Conservation (phyloP, 768 basidiomycete genomes). For the Rickenella mellea region DNA sequence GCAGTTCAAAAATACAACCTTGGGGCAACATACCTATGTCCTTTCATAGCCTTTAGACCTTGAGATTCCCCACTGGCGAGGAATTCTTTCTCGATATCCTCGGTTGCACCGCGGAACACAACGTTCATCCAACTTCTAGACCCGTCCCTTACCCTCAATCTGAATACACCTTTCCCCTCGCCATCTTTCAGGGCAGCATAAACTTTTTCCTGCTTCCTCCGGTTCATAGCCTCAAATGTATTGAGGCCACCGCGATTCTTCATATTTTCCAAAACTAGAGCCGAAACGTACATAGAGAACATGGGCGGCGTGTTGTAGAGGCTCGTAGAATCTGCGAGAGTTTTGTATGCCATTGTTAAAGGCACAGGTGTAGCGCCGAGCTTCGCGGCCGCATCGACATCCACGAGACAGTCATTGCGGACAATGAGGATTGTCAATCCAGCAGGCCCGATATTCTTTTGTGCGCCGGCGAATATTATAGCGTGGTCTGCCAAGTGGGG, state of each 20-base stretch:
- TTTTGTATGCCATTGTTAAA: constrained; percentile 73
- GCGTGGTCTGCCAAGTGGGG: constrained; percentile 83
- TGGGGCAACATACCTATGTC: constrained; percentile 64
- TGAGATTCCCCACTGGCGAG: constrained; percentile 67
- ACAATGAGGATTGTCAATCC: constrained; percentile 92
- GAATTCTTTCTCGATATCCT: constrained; percentile 52
- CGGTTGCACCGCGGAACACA: constrained; percentile 72
- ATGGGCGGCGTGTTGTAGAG: constrained; percentile 93
- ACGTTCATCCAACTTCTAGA: constrained; percentile 95
- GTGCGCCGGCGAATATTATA: constrained; percentile 91
- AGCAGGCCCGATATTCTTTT: constrained; percentile 96
- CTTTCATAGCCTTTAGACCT: constrained; percentile 83
- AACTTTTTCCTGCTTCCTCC: constrained; percentile 65
- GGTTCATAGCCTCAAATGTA: constrained; percentile 58
- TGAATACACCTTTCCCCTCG: constrained; percentile 59
- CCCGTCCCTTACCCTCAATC: constrained; percentile 59
- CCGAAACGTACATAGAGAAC: constrained; percentile 83
- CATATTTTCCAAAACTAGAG: constrained; percentile 72
- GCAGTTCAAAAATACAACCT: neutral
- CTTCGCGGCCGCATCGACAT: constrained; percentile 68
- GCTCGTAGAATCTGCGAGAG: constrained; percentile 62
- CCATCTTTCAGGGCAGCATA: constrained; percentile 69
- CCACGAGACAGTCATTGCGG: constrained; percentile 88
- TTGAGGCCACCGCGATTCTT: constrained; percentile 53
- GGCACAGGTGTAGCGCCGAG: constrained; percentile 74